These are phyloP conservation scores for Periconia macrospinosa DNA, from an alignment of 2,329 filamentous ascomycete species.

Conservation along the genomic window DNA sequence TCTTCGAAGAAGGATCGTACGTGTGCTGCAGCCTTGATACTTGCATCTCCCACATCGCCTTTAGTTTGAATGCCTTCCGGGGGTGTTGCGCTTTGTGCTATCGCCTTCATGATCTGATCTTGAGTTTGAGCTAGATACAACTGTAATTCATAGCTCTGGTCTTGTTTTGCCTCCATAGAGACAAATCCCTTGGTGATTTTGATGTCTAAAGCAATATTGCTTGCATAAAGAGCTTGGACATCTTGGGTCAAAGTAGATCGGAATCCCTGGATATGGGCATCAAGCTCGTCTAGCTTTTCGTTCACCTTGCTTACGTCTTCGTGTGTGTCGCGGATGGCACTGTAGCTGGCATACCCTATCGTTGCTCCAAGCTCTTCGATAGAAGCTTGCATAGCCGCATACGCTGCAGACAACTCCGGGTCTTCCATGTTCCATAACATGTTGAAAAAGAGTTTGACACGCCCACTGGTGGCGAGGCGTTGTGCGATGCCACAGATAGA, in stretches of 20 bases:
- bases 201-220: neutral
- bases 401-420: constrained; percentile 9
- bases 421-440: constrained; percentile 16
- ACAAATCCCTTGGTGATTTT: no score
- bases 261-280: constrained; percentile 3
- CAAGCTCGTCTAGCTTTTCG: constrained; percentile 1
- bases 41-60: constrained; percentile 12
- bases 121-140: no score
- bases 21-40: constrained; percentile 7
- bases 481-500: constrained; percentile 36
- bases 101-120: no score
- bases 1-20: constrained; percentile 24
- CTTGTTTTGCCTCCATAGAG: no score
- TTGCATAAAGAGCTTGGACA: neutral
- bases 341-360: constrained; percentile 10
- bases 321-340: constrained; percentile 6
- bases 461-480: no score
- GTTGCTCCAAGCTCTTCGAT: constrained; percentile 16
- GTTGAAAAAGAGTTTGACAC: constrained; percentile 18
- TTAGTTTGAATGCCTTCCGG: no score
- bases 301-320: neutral
- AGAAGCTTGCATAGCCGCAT: constrained; percentile 11
- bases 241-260: neutral
- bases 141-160: no score
- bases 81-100: no score